phyloP scores from a whole-genome alignment of 2,329 filamentous ascomycete species.

The Tolypocladium tropicale region DNA sequence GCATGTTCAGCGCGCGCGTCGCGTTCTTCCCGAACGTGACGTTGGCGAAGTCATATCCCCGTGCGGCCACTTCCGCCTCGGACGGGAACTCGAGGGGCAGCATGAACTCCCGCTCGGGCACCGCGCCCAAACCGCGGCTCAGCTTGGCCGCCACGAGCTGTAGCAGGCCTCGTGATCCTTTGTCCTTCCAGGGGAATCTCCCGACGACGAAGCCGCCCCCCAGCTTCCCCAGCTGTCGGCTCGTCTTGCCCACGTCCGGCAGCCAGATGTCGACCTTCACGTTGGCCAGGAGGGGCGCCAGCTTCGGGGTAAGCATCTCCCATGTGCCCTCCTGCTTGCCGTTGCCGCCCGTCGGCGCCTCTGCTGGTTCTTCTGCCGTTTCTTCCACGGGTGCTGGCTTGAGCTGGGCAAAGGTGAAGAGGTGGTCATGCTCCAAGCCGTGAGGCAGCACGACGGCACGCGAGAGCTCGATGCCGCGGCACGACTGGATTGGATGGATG shows the following conservation, averaged over 20 bases:
- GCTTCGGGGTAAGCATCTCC: conserved; percentile 61
- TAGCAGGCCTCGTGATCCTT: conserved; percentile 36
- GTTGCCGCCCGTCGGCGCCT: background rate
- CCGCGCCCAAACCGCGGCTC: conserved; percentile 33
- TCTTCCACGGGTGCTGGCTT: background rate
- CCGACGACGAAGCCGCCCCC: conserved; percentile 53
- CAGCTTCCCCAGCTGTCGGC: conserved; percentile 38
- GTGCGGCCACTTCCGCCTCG: conserved; percentile 42
- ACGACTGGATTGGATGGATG: conserved; percentile 79
- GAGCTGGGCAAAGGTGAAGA: conserved; percentile 70
- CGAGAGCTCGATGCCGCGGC: conserved; percentile 62
- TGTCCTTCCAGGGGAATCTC: conserved; percentile 51
- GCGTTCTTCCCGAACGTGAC: conserved; percentile 57
- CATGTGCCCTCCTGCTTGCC: conserved; percentile 32
- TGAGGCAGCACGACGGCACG: conserved; percentile 52
- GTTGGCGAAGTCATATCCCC: conserved; percentile 48
- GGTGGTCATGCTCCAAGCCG: conserved; percentile 69
- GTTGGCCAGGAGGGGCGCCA: conserved; percentile 60
- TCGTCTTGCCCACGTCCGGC: conserved; percentile 48
- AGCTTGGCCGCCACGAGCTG: conserved; percentile 40
- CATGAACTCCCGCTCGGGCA: conserved; percentile 53
- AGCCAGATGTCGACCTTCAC: conserved; percentile 60
- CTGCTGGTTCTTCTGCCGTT: background rate
- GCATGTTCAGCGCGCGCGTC: conserved; percentile 45
- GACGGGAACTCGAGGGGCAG: conserved; percentile 56